Conservation (phyloP, 345 rosid species). For the Toxicodendron radicans region DNA sequence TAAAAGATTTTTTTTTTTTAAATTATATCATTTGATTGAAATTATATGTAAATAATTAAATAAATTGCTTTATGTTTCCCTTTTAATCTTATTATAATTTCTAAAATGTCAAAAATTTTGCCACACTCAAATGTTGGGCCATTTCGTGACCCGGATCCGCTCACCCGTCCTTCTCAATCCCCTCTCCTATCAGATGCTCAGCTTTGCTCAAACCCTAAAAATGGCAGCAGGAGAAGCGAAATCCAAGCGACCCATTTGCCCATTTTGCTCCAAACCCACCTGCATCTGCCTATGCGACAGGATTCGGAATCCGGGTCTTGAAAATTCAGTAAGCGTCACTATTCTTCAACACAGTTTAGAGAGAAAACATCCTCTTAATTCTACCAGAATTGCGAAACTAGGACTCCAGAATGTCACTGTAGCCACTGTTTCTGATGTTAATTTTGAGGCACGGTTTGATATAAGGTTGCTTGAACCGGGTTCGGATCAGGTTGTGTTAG, state of each 20-base stretch:
- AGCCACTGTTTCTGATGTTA: slow-evolving; percentile 60
- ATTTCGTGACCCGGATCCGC: slow-evolving; percentile 34
- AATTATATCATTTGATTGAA: too few relatives aligned
- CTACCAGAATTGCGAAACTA: slow-evolving; percentile 64
- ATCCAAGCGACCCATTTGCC: slow-evolving; percentile 66
- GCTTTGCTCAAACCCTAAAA: slow-evolving; percentile 36
- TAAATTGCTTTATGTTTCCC: too few relatives aligned
- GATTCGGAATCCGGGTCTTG: slow-evolving; percentile 44
- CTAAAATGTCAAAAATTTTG: neutral
- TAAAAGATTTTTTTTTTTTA: too few relatives aligned
- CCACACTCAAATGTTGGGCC: slow-evolving; percentile 17
- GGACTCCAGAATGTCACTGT: slow-evolving; percentile 65
- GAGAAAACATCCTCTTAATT: slow-evolving; percentile 77
- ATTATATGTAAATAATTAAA: too few relatives aligned
- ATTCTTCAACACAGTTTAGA: slow-evolving; percentile 83
- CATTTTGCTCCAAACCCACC: slow-evolving; percentile 60
- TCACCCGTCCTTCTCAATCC: neutral
- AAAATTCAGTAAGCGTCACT: slow-evolving; percentile 66
- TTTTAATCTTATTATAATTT: neutral
- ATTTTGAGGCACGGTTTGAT: slow-evolving; percentile 49
- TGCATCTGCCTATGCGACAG: slow-evolving; percentile 68
- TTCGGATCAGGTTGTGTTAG: slow-evolving; percentile 22
- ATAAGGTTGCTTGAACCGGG: slow-evolving; percentile 38
- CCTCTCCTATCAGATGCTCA: neutral
- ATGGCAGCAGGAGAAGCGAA: slow-evolving; percentile 41